Percentiles rank a stretch among this genome's conserved stretches.
Conservation (phyloP, 2,329 filamentous ascomycete species). For the Aspergillus sp. region DNA sequence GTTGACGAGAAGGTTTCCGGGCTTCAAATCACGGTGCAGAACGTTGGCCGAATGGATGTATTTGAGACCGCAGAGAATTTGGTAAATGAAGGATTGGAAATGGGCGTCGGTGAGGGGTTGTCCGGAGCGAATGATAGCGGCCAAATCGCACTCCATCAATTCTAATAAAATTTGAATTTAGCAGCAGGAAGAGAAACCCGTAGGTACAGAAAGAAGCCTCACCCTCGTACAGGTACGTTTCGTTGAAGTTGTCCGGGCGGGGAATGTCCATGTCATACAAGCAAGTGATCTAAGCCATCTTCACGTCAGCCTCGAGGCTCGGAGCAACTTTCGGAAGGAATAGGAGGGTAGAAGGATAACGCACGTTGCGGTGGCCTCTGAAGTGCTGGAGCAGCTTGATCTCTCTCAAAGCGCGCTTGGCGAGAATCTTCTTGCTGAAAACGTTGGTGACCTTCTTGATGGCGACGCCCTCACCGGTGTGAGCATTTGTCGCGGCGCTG, state of each 20-base stretch:
- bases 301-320: constrained; percentile 38
- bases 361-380: constrained; percentile 81
- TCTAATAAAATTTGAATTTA: constrained; percentile 55
- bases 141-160: constrained; percentile 98
- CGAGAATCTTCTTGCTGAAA: constrained; percentile 99
- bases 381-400: constrained; percentile 99
- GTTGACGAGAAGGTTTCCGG: constrained; percentile 94
- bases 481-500: constrained; percentile 88
- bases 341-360: constrained; percentile 32
- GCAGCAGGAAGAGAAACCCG: not conserved
- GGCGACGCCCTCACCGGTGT: constrained; percentile 89
- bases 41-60: constrained; percentile 99
- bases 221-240: constrained; percentile 99
- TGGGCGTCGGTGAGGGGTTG: constrained; percentile 97
- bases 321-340: not conserved
- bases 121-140: constrained; percentile 94
- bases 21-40: constrained; percentile 93
- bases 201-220: constrained; percentile 30
- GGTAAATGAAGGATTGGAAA: constrained; percentile 99
- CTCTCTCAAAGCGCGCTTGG: constrained; percentile 94
- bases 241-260: constrained; percentile 95
- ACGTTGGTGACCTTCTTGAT: constrained; percentile 99
- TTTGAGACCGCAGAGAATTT: constrained; percentile 97
- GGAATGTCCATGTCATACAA: constrained; percentile 99
- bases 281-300: constrained; percentile 77